phyloP scores from a whole-genome alignment of 768 basidiomycete species.

The Asterophora lycoperdoides region DNA sequence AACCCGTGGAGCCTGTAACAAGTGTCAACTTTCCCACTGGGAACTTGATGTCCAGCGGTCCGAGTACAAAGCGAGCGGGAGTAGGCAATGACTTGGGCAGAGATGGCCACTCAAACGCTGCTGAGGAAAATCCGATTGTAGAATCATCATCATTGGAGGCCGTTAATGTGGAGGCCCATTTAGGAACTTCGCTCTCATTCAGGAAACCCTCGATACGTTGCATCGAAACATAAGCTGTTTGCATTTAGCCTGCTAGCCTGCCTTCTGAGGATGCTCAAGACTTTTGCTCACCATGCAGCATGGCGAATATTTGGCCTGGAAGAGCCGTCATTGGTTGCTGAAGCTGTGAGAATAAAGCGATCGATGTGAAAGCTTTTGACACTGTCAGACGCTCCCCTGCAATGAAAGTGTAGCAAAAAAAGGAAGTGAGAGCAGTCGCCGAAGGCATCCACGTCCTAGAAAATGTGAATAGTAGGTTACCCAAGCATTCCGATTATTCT shows the following conservation, averaged over 20 bases:
- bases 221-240: constrained; percentile 69
- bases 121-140: constrained; percentile 50
- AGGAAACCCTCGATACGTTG: constrained; percentile 75
- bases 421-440: constrained; percentile 58
- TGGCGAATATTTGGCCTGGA: constrained; percentile 59
- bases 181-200: constrained; percentile 69
- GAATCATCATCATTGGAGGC: constrained; percentile 13
- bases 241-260: constrained; percentile 12
- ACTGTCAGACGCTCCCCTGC: constrained; percentile 66
- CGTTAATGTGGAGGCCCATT: constrained; percentile 70
- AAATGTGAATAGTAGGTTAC: background rate
- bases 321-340: constrained; percentile 63
- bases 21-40: constrained; percentile 54
- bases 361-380: constrained; percentile 75
- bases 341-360: constrained; percentile 71
- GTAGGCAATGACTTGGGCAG: constrained; percentile 22
- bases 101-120: constrained; percentile 56
- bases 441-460: constrained; percentile 72
- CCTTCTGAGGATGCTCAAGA: background rate
- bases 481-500: background rate
- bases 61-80: constrained; percentile 47
- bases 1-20: constrained; percentile 62
- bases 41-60: constrained; percentile 54
- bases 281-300: constrained; percentile 48
- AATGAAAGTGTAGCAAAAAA: constrained; percentile 64